Base-by-base conservation (phyloP, 257 asterid genomes). In the Gentiana macrophylla region DNA sequence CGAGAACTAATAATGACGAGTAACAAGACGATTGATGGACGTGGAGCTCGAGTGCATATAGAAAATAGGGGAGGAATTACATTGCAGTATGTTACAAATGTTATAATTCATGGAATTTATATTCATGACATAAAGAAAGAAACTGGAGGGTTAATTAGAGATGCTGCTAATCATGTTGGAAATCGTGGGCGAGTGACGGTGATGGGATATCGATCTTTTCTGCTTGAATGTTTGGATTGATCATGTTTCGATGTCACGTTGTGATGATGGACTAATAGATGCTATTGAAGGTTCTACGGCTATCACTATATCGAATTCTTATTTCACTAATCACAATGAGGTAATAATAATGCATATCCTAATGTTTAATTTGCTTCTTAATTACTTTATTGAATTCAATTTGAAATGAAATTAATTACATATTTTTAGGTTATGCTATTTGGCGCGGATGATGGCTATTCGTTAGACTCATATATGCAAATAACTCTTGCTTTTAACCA, bases 151-250 rank as follows among this genome's bases (percentile, higher is more conserved):
- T 13, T 65, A 6, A 61, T 68, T 49, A 64, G 74, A 33, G 78
- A 73, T 50, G 64, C 78, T 1, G 13, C 61, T 4, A 11, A n/a
- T 10, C 78, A 68, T 34, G 64, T 45, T 53, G 74, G 78, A 8
- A 36, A 2, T n/a, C 62, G 78, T 6, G 10, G 63, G 3, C 12
- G 15, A 73, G 74, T 37, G 78, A 73, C 45, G 78, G 78, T 24
- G 78, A 73, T 59, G 74, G 78, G 49, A 73, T 73, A 45, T 61
- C 68, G 3, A 43, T 73, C 35, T 73, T 60, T 52, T 71, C 74
- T 4, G 53, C 72, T 11, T 60, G 1, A 56, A 73, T 33, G 5
- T 73, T 41, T 73, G 78, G 78, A 68, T 73, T 35, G 74, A 73
- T 57, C 78, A 73, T 33, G n/a, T 73, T 36, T 64, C 78, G 3